Percentiles rank a stretch among this genome's conserved stretches.
These are phyloP conservation scores for Dacryopinax primogenitus DNA, from an alignment of 768 basidiomycete genomes.

Conservation along the genomic window DNA sequence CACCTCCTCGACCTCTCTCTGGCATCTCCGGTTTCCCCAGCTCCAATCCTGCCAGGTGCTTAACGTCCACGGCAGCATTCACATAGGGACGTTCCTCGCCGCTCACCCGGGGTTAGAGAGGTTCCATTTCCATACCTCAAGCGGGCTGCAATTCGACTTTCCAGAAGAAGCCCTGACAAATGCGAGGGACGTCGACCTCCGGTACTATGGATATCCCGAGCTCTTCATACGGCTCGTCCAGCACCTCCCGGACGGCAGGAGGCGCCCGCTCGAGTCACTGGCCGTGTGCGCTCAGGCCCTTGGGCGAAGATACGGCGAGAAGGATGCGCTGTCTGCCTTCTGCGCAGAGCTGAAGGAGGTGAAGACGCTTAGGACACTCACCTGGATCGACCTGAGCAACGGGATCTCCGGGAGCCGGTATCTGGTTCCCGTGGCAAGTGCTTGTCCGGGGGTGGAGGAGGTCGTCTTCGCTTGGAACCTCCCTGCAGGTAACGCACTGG, in stretches of 20 bases:
- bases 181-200: neutral
- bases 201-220: neutral
- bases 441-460: neutral
- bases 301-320: neutral
- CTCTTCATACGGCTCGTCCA: neutral
- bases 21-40: neutral
- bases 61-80: neutral
- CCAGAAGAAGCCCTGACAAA: neutral
- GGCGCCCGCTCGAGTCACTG: neutral
- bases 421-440: neutral
- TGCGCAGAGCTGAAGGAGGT: neutral
- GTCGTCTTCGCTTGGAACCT: conserved; percentile 4
- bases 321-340: neutral
- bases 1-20: neutral
- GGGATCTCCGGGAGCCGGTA: neutral
- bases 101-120: neutral
- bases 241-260: neutral
- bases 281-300: neutral
- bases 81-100: neutral
- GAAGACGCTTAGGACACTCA: neutral
- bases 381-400: conserved; percentile 5
- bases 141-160: neutral
- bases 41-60: neutral
- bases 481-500: neutral
- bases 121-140: conserved; percentile 2